phyloP scores from a whole-genome alignment of 2,329 filamentous ascomycete genomes.

The Immersiporthe knoxdaviesiana region DNA sequence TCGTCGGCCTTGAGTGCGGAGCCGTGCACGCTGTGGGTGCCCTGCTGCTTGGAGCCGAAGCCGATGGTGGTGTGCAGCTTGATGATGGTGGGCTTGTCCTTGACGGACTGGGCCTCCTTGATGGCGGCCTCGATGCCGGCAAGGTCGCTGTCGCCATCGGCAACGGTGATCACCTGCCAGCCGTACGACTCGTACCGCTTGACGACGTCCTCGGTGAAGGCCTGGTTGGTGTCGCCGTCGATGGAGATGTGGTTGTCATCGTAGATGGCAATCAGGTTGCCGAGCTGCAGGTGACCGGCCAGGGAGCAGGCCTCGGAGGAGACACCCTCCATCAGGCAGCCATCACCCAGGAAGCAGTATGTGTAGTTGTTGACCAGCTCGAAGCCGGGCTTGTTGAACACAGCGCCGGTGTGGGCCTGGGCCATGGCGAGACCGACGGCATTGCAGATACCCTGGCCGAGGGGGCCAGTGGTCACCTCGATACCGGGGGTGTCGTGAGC shows the following conservation, averaged over 20 bases:
- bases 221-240: conserved; percentile 92
- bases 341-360: conserved; percentile 95
- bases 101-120: conserved; percentile 81
- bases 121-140: conserved; percentile 87
- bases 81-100: conserved; percentile 95
- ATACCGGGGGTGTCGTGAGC: conserved; percentile 94
- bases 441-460: conserved; percentile 96
- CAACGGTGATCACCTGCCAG: conserved; percentile 87
- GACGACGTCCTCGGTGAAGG: conserved; percentile 95
- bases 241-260: conserved; percentile 98
- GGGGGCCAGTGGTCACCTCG: conserved; percentile 96
- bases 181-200: conserved; percentile 97
- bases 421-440: conserved; percentile 97
- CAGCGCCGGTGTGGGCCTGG: conserved; percentile 85
- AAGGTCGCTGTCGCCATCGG: conserved; percentile 87
- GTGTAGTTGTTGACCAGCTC: conserved; percentile 95
- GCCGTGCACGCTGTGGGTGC: conserved; percentile 94
- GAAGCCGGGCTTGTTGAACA: conserved; percentile 96
- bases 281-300: conserved; percentile 94
- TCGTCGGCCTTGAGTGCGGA: conserved; percentile 95
- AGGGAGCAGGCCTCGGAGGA: conserved; percentile 89
- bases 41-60: conserved; percentile 90
- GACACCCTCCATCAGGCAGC: conserved; percentile 98
- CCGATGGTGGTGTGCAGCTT: conserved; percentile 97
- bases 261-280: conserved; percentile 95